Percentiles rank a stretch among this genome's conserved stretches.
These are phyloP conservation scores for Plectosphaerella sp. DNA, from an alignment of 2,329 filamentous ascomycete species.

Conservation along the genomic window DNA sequence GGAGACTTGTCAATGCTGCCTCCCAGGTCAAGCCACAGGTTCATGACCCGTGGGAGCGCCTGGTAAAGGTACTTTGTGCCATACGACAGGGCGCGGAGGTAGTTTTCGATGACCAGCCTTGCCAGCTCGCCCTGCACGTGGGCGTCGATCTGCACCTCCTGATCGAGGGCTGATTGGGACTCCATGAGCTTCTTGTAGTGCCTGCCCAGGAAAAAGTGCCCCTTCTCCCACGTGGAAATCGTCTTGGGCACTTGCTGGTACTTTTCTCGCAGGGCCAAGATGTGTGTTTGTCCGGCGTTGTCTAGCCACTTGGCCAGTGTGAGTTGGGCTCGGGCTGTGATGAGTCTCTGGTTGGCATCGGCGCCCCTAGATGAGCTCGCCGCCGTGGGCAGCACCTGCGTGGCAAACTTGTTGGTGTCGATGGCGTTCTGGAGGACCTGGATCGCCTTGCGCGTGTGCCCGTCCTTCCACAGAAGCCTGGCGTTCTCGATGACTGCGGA, in stretches of 20 bases:
- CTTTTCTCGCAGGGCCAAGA: constrained; percentile 70
- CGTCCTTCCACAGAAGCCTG: constrained; percentile 86
- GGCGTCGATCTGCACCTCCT: constrained; percentile 71
- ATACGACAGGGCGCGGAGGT: constrained; percentile 77
- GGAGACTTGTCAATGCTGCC: constrained; percentile 64
- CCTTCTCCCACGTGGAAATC: constrained; percentile 81
- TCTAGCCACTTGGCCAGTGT: constrained; percentile 97
- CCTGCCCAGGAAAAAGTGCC: constrained; percentile 92
- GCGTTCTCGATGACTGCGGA: constrained; percentile 93
- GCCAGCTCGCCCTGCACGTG: constrained; percentile 79
- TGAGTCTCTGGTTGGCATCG: constrained; percentile 49
- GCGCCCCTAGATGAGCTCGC: constrained; percentile 32
- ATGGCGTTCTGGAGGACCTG: constrained; percentile 87
- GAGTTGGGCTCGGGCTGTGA: constrained; percentile 76
- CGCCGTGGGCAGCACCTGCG: constrained; percentile 29
- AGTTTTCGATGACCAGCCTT: constrained; percentile 90
- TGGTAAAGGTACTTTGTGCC: constrained; percentile 97
- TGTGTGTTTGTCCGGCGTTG: constrained; percentile 87
- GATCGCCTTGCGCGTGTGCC: constrained; percentile 91
- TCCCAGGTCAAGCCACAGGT: constrained; percentile 90
- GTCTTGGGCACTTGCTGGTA: constrained; percentile 79
- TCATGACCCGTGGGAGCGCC: constrained; percentile 85
- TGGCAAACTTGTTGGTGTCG: constrained; percentile 69
- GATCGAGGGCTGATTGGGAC: constrained; percentile 73
- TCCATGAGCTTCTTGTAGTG: constrained; percentile 97